A percentile compares a stretch with the other conserved stretches of the same genome.
Evolutionary conservation across 164 flowering plant species (phyloP).

Genomic region (Chloranthus sessilifolius): DNA sequence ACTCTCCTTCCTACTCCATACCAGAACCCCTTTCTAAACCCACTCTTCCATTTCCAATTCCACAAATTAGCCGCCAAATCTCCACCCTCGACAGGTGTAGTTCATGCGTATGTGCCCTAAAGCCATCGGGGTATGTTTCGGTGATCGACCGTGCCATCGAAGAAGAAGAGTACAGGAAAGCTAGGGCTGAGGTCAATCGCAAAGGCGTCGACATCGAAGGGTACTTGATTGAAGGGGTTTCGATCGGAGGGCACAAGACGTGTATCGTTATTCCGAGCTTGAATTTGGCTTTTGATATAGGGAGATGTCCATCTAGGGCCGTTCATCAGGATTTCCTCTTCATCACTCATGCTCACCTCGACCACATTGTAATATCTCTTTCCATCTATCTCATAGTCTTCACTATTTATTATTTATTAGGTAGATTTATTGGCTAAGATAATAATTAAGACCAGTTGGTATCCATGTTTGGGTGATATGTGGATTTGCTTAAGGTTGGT

Average conservation of each 20-base stretch:
- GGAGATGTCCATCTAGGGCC: constrained; percentile 58
- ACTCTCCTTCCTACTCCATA: too few species aligned
- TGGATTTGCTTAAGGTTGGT: too few species aligned
- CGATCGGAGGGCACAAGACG: constrained; percentile 91
- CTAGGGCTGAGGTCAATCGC: constrained; percentile 62
- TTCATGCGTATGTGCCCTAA: constrained; percentile 13
- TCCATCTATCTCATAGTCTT: too few species aligned
- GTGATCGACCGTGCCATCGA: constrained; percentile 59
- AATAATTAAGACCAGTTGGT: too few species aligned
- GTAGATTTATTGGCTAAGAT: too few species aligned
- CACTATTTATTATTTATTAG: too few species aligned
- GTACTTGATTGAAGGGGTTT: constrained; percentile 65
- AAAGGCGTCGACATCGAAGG: constrained; percentile 72
- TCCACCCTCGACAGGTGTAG: neutral
- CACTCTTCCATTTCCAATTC: too few species aligned
- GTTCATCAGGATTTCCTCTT: constrained; percentile 41
- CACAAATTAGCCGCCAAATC: too few species aligned
- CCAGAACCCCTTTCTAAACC: too few species aligned
- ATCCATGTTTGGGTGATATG: too few species aligned
- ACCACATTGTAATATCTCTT: constrained; percentile 82
- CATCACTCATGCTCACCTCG: constrained; percentile 96
- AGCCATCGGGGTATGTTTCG: constrained; percentile 51
- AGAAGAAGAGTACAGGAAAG: constrained; percentile 69
- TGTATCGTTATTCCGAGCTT: constrained; percentile 81
- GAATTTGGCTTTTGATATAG: constrained; percentile 84